Percentiles rank a stretch among this genome's conserved stretches.
Evolutionary conservation across 495 filamentous ascomycete genomes (phyloP).

Genomic region (Talaromyces wortmannii): DNA sequence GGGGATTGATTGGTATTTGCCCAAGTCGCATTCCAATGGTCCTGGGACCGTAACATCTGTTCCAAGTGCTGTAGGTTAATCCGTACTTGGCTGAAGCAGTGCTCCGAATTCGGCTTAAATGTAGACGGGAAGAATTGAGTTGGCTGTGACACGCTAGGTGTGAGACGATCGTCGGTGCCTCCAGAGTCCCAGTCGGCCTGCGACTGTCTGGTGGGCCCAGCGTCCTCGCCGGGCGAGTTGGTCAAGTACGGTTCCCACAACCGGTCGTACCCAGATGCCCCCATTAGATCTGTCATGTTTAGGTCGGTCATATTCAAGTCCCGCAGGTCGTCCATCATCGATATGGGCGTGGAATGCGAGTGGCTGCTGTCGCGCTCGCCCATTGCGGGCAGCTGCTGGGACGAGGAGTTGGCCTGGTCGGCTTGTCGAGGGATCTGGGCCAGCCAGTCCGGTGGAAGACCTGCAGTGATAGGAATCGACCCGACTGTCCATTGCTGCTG

Average conservation of each 20-base stretch:
- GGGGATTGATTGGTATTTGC: not conserved
- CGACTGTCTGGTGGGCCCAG: not conserved
- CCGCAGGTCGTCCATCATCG: not conserved
- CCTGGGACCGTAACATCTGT: not conserved
- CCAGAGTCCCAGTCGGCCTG: not conserved
- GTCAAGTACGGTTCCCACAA: not conserved
- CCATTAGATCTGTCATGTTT: not conserved
- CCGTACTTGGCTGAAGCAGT: not conserved
- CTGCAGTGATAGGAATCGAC: not conserved
- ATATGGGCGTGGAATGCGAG: not conserved
- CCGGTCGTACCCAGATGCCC: not conserved
- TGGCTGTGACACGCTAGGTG: not conserved
- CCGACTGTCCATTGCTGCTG: not conserved
- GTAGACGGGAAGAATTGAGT: not conserved
- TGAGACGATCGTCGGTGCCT: not conserved
- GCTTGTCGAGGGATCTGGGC: not conserved
- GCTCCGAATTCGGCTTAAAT: not conserved
- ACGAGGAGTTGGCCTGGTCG: not conserved
- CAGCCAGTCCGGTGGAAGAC: not conserved
- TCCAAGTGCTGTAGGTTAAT: not conserved
- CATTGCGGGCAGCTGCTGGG: not conserved
- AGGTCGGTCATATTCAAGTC: not conserved
- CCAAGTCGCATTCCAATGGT: not conserved
- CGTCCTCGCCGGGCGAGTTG: not conserved
- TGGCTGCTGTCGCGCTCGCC: not conserved